A percentile compares a stretch with the other conserved stretches of the same genome.
These are phyloP conservation scores for Polytolypa hystricis DNA, from an alignment of 2,329 filamentous ascomycete species.

Conservation along the genomic window DNA sequence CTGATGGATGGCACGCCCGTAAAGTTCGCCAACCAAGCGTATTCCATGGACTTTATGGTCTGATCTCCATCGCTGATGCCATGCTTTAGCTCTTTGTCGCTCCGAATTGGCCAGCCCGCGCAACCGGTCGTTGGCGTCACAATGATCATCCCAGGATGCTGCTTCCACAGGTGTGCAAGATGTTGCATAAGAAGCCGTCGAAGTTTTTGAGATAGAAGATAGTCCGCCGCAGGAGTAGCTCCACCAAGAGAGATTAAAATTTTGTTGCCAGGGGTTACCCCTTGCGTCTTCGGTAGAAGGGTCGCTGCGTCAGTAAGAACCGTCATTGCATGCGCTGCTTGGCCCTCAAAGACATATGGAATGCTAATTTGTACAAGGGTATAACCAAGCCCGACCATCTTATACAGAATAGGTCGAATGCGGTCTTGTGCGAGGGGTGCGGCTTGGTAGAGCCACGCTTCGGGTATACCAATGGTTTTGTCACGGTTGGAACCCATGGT, in stretches of 20 bases:
- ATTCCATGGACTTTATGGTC: constrained; percentile 61
- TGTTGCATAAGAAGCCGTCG: constrained; percentile 64
- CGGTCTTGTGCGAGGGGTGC: constrained; percentile 47
- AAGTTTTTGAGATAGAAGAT: constrained; percentile 57
- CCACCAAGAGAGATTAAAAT: constrained; percentile 51
- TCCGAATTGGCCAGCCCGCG: constrained; percentile 56
- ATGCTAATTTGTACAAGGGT: constrained; percentile 36
- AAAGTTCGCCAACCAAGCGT: constrained; percentile 68
- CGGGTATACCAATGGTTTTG: constrained; percentile 55
- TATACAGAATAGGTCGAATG: constrained; percentile 47
- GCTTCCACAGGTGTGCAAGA: constrained; percentile 53
- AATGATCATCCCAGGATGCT: constrained; percentile 60
- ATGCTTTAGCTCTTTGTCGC: constrained; percentile 42
- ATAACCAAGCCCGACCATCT: constrained; percentile 18
- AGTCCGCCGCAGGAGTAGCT: constrained; percentile 53
- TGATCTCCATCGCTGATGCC: constrained; percentile 60
- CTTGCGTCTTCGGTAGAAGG: constrained; percentile 24
- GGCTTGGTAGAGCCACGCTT: constrained; percentile 53
- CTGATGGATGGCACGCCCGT: constrained; percentile 59
- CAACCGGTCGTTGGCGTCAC: constrained; percentile 63
- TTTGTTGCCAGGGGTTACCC: constrained; percentile 27
- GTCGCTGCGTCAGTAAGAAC: constrained; percentile 57
- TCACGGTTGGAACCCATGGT: constrained; percentile 36
- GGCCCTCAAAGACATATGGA: constrained; percentile 50
- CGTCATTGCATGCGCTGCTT: constrained; percentile 60